Conservation (phyloP, 2,329 filamentous ascomycete species). For the Sarocladiaceae sp. region DNA sequence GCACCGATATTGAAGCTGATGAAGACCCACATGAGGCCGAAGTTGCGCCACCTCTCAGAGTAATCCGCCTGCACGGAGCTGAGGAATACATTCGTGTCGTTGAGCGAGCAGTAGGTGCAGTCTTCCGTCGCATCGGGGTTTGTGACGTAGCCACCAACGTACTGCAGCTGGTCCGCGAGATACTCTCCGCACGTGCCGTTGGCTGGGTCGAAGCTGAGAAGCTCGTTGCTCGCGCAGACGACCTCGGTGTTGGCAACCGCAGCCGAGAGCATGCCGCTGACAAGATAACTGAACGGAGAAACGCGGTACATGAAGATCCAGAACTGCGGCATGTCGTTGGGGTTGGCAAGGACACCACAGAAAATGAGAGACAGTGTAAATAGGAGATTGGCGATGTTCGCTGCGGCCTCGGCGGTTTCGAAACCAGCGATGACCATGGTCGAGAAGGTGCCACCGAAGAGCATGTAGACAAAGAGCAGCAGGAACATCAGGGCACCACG, state of each 20-base stretch:
- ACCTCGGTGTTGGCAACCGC: conserved; percentile 63
- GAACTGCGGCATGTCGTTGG: conserved; percentile 59
- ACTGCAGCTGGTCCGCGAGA: conserved; percentile 24
- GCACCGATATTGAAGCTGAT: conserved; percentile 52
- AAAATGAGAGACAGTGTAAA: conserved; percentile 71
- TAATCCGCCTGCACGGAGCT: conserved; percentile 44
- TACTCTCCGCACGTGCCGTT: conserved; percentile 57
- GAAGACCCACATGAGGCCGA: conserved; percentile 56
- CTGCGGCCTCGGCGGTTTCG: conserved; percentile 67
- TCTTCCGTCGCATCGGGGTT: conserved; percentile 37
- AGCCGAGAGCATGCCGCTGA: conserved; percentile 63
- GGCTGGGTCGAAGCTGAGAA: conserved; percentile 29
- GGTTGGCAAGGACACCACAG: conserved; percentile 65
- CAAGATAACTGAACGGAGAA: conserved; percentile 77
- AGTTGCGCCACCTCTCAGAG: conserved; percentile 60
- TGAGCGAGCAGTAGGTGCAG: conserved; percentile 52
- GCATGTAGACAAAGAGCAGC: conserved; percentile 65
- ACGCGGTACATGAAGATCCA: conserved; percentile 83
- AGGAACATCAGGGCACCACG: conserved; percentile 77
- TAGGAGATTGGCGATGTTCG: conserved; percentile 68
- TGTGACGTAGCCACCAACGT: conserved; percentile 46
- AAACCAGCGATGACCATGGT: conserved; percentile 71
- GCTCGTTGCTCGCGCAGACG: conserved; percentile 63
- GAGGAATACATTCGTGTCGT: conserved; percentile 47
- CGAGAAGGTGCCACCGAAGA: conserved; percentile 78